Base-by-base conservation (phyloP, 164 flowering plant genomes). In the Warburgia ugandensis region DNA sequence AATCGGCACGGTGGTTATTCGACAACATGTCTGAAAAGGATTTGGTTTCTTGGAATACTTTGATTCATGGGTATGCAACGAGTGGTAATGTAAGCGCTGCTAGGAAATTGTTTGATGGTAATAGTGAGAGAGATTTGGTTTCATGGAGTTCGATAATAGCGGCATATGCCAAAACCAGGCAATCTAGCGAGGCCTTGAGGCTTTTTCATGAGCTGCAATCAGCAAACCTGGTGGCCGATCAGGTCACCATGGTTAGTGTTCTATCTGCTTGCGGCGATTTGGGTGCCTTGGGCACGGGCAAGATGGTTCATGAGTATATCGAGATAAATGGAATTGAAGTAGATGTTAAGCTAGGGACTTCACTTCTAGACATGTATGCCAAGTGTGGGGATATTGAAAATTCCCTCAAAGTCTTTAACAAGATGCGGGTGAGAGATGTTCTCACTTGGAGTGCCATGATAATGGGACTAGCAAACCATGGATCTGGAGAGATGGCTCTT, bases 311-410 rank as follows among this genome's bases (percentile, higher is more conserved):
- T 47, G 67, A 65, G 22, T 61, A 52, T 36, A 60, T 69, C n/a
- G 57, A 41, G 31, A 54, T 63, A 37, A 58, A 42, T 29, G 30
- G 26, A 14, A 69, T 69, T 35, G 57, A 50, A 28, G 40, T 65
- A 6, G 67, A 65, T 55, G 21, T 69, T 41, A 65, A 61, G 31
- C 70, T 69, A 29, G 67, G 70, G 44, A 69, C 73, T 40, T 60
- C 75, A 19, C 53, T 71, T 16, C 56, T 71, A 21, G 72, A 71
- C 52, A 68, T 71, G 75, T 71, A 71, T 42, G 66, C 72, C 1
- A 67, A 67, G 45, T 71, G 75, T 44, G 75, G 75, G 26, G 64
- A 65, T 21, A 58, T 71, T 2, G 64, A 68, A 1, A 61, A 46
- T 29, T 57, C 72, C 1, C 22, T 56, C n/a, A 14, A 9, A 30